Percentiles rank a stretch among this genome's conserved stretches.
Evolutionary conservation across 768 basidiomycete genomes (phyloP).

Genomic region (Boletus vermiculosoides): DNA sequence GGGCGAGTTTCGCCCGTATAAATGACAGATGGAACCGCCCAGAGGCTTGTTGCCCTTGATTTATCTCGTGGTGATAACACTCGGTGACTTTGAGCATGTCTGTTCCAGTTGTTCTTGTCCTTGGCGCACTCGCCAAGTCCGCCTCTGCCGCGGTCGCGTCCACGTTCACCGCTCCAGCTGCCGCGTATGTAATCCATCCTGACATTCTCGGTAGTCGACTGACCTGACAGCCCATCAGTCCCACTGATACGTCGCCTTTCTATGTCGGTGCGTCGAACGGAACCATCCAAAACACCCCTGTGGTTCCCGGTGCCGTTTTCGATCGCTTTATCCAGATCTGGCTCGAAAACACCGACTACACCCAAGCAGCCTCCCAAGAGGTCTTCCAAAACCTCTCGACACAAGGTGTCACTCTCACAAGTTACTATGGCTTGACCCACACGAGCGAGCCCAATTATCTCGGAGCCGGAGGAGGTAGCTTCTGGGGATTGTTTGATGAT

Average conservation of each 20-base stretch:
- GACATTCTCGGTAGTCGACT: background rate
- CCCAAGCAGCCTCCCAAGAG: slow-evolving; percentile 23
- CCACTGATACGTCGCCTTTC: slow-evolving; percentile 31
- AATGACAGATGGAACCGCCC: background rate
- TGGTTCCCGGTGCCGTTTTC: slow-evolving; percentile 43
- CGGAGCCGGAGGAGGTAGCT: slow-evolving; percentile 50
- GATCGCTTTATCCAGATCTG: slow-evolving; percentile 51
- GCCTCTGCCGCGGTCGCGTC: slow-evolving; percentile 18
- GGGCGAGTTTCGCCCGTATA: background rate
- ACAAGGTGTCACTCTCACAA: slow-evolving; percentile 48
- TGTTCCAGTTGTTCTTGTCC: slow-evolving; percentile 9
- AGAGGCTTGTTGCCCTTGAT: background rate
- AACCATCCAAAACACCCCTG: slow-evolving; percentile 36
- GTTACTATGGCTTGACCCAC: slow-evolving; percentile 51
- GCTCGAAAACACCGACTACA: slow-evolving; percentile 60
- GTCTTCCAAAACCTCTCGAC: slow-evolving; percentile 40
- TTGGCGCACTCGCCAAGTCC: slow-evolving; percentile 14
- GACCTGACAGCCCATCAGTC: slow-evolving; percentile 10
- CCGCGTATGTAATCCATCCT: slow-evolving; percentile 17
- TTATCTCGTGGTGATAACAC: background rate
- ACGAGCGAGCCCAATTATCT: slow-evolving; percentile 60
- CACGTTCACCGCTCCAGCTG: slow-evolving; percentile 23
- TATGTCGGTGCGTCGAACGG: slow-evolving; percentile 43
- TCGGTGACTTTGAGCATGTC: slow-evolving; percentile 5
- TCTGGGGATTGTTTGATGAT: slow-evolving; percentile 49